phyloP scores from a whole-genome alignment of 176 grass and related monocot genomes.

The Poa annua region DNA sequence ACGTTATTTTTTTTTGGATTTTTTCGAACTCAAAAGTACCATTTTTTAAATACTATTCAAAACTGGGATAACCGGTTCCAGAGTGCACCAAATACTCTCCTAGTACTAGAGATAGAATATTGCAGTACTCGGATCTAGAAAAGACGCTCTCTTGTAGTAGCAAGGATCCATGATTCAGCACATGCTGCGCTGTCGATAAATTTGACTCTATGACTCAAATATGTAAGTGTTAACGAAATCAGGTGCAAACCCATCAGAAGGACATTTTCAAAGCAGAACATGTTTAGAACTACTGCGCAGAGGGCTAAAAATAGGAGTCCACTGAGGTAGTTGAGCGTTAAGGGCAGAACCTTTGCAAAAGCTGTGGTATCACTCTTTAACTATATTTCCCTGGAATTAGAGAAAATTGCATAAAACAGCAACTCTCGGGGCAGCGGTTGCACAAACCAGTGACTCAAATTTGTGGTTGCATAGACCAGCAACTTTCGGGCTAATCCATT shows the following conservation, averaged over 20 bases:
- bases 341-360: conserved; percentile 88
- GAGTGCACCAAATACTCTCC: too few relatives aligned
- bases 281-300: conserved; percentile 65
- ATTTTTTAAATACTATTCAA: too few relatives aligned
- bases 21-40: too few relatives aligned
- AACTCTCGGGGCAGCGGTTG: too few relatives aligned
- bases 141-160: conserved; percentile 67
- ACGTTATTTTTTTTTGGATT: too few relatives aligned
- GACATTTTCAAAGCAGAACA: too few relatives aligned
- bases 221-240: conserved; percentile 81
- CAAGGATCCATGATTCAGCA: conserved; percentile 66
- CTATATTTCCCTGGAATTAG: conserved; percentile 91
- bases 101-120: conserved; percentile 81
- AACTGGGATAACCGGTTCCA: too few relatives aligned
- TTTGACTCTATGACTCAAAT: conserved; percentile 65
- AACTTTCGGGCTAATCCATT: too few relatives aligned
- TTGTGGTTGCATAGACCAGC: too few relatives aligned
- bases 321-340: conserved; percentile 85
- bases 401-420: too few relatives aligned
- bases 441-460: too few relatives aligned
- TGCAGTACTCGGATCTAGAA: conserved; percentile 78
- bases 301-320: conserved; percentile 70
- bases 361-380: conserved; percentile 93
- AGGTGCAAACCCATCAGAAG: conserved; percentile 87
- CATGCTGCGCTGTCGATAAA: conserved; percentile 47